Percentiles rank a stretch among this genome's conserved stretches.
Evolutionary conservation across 768 basidiomycete species (phyloP).

Genomic region (Lentinula boryana): DNA sequence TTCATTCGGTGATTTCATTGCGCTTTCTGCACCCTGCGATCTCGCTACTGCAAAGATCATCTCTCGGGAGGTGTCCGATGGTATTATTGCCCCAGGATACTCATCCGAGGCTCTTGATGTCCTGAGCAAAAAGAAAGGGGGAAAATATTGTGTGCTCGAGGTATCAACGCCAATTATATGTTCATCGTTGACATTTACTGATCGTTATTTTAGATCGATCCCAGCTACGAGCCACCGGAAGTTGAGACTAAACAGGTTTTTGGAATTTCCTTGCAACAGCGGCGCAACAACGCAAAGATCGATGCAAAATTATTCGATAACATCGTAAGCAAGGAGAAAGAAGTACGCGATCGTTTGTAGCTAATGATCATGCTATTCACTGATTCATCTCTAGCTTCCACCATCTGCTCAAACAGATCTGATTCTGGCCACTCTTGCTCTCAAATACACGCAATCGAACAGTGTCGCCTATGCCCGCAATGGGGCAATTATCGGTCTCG

Average conservation of each 20-base stretch:
- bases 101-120: conserved; percentile 83
- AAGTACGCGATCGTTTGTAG: conserved; percentile 38
- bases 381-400: conserved; percentile 50
- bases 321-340: conserved; percentile 84
- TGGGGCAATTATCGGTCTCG: conserved; percentile 91
- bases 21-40: conserved; percentile 89
- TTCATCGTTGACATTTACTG: background rate
- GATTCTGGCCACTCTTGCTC: conserved; percentile 90
- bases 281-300: conserved; percentile 86
- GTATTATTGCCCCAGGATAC: conserved; percentile 96
- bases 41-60: conserved; percentile 94
- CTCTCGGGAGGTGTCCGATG: conserved; percentile 98
- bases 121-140: conserved; percentile 92
- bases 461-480: conserved; percentile 92
- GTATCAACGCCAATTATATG: conserved; percentile 28
- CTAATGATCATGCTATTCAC: conserved; percentile 4
- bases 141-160: conserved; percentile 97
- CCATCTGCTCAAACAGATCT: conserved; percentile 77
- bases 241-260: conserved; percentile 95
- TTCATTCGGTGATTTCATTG: conserved; percentile 98
- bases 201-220: conserved; percentile 65
- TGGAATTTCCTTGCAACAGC: conserved; percentile 86
- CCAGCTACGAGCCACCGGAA: conserved; percentile 68
- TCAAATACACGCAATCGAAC: conserved; percentile 99
- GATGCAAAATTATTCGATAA: conserved; percentile 76